A percentile compares a stretch with the other conserved stretches of the same genome.
phyloP scores from a whole-genome alignment of 2,329 filamentous ascomycete species.

The Gyromitra esculenta region DNA sequence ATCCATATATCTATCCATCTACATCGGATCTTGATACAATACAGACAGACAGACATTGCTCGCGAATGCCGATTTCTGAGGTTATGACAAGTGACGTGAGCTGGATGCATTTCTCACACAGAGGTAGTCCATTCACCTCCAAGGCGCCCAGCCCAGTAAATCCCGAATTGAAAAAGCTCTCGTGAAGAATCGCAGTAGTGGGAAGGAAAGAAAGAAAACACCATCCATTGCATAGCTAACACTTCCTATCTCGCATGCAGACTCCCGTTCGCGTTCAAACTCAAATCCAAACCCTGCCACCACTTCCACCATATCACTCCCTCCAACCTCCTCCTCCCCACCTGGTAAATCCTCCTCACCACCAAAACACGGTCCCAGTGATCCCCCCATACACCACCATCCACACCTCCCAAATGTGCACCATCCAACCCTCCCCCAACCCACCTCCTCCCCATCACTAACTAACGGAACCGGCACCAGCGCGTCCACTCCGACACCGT shows the following conservation, averaged over 20 bases:
- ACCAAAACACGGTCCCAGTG: conserved; percentile 6
- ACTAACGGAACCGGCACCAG: conserved; percentile 41
- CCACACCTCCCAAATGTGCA: conserved; percentile 26
- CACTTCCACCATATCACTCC: conserved; percentile 25
- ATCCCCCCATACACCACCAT: conserved; percentile 22
- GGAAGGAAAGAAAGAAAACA: conserved; percentile 1
- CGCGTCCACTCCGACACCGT: conserved; percentile 16
- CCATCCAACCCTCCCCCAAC: conserved; percentile 51
- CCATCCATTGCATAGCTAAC: conserved; percentile 12
- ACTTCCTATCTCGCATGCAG: conserved; percentile 31
- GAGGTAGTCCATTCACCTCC: conserved; percentile 35
- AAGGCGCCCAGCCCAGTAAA: background rate
- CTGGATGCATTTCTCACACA: conserved; percentile 49
- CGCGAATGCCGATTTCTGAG: conserved; percentile 17
- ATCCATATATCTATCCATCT: background rate
- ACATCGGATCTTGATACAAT: background rate
- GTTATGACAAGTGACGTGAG: conserved; percentile 41
- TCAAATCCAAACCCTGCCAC: conserved; percentile 38
- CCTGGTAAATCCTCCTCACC: background rate
- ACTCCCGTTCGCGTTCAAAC: conserved; percentile 56
- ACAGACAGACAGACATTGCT: background rate
- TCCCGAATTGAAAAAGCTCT: background rate
- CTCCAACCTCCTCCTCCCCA: background rate
- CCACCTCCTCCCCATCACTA: conserved; percentile 55
- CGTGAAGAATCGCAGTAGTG: background rate